Evolutionary conservation across 1,284 basidiomycete genomes (phyloP).

Genomic region (Ustilago trichophora): DNA sequence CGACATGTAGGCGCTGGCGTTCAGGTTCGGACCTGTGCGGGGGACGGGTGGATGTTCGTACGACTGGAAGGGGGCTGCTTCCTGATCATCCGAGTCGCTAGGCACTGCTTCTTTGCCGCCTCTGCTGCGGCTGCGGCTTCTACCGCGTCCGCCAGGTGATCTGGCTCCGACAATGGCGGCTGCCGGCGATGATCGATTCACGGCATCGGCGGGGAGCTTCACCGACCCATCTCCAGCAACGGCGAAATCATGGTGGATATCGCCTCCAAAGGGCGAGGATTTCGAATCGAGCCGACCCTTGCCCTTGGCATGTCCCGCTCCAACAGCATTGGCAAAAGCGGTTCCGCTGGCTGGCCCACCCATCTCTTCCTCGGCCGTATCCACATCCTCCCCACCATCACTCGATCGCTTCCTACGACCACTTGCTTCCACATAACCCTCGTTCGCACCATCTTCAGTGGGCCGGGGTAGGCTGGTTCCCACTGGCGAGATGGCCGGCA

Average conservation of each 20-base stretch:
- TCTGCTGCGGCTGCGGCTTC: conserved; percentile 29
- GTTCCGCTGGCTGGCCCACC: conserved; percentile 1
- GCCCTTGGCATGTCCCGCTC: conserved; percentile 9
- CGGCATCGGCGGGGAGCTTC: conserved; percentile 4
- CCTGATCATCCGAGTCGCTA: conserved; percentile 25
- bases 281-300: conserved; percentile 26
- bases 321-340: not conserved
- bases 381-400: conserved; percentile 40
- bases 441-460: conserved; percentile 4
- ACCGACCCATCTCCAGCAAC: conserved; percentile 8
- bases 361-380: conserved; percentile 37
- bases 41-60: conserved; percentile 22
- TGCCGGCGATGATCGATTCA: conserved; percentile 4
- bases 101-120: conserved; percentile 12
- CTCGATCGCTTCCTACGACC: conserved; percentile 22
- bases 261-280: conserved; percentile 5
- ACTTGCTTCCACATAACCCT: no score
- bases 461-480: conserved; percentile 7
- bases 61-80: conserved; percentile 24
- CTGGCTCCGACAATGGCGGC: not conserved
- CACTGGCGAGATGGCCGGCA: conserved; percentile 24
- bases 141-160: conserved; percentile 2
- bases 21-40: conserved; percentile 40
- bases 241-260: not conserved
- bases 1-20: conserved; percentile 38